Conservation (phyloP, 1,284 basidiomycete genomes). For the Pholiota adiposa region DNA sequence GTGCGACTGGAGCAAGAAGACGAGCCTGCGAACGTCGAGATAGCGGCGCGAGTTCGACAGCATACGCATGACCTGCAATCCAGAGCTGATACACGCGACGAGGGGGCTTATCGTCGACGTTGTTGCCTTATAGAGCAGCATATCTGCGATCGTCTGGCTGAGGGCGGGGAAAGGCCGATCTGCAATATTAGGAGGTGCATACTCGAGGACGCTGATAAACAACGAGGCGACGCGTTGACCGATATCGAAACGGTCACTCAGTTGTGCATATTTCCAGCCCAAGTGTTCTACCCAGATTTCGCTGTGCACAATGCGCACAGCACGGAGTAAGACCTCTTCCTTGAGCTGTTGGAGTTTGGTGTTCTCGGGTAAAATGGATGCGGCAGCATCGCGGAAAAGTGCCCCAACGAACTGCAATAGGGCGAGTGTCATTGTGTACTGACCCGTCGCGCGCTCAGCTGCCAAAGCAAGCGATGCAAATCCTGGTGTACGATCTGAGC, state of each 20-base stretch:
- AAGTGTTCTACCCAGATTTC: slow-evolving; percentile 87
- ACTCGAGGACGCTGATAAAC: slow-evolving; percentile 68
- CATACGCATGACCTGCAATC: slow-evolving; percentile 58
- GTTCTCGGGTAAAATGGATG: slow-evolving; percentile 61
- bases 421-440: slow-evolving; percentile 80
- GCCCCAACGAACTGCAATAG: slow-evolving; percentile 78
- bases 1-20: slow-evolving; percentile 69
- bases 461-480: slow-evolving; percentile 71
- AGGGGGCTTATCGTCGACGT: slow-evolving; percentile 79
- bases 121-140: slow-evolving; percentile 71
- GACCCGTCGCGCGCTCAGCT: slow-evolving; percentile 72
- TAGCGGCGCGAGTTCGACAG: slow-evolving; percentile 67
- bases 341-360: slow-evolving; percentile 71
- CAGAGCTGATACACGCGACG: slow-evolving; percentile 67
- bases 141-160: slow-evolving; percentile 66
- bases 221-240: slow-evolving; percentile 67
- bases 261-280: slow-evolving; percentile 80
- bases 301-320: slow-evolving; percentile 76
- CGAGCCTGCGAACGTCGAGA: slow-evolving; percentile 70
- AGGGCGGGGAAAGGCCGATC: slow-evolving; percentile 61
- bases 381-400: slow-evolving; percentile 75
- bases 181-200: slow-evolving; percentile 56
- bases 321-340: slow-evolving; percentile 81
- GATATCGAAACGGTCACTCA: slow-evolving; percentile 83
- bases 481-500: slow-evolving; percentile 54